Conservation (phyloP, 352 stramenopile genomes). For the Peronospora farinosa region DNA sequence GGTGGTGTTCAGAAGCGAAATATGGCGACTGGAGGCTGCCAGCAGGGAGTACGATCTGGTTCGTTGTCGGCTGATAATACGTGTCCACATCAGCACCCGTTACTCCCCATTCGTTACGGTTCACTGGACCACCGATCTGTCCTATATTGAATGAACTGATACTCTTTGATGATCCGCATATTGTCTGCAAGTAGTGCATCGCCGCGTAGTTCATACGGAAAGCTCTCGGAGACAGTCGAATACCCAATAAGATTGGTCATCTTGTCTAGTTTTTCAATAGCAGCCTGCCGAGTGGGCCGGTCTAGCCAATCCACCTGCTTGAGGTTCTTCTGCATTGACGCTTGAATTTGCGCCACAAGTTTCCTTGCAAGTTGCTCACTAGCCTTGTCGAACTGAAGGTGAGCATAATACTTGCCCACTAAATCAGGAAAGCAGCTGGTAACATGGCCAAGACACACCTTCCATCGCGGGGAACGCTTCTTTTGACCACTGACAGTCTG, state of each 20-base stretch:
- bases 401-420: constrained; percentile 87
- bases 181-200: constrained; percentile 42
- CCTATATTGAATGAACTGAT: constrained; percentile 41
- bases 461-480: constrained; percentile 82
- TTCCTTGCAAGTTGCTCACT: constrained; percentile 74
- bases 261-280: constrained; percentile 84
- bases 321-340: constrained; percentile 68
- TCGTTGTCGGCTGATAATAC: constrained; percentile 61
- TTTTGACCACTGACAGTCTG: constrained; percentile 73
- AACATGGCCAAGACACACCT: constrained; percentile 74
- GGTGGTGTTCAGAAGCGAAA: constrained; percentile 76
- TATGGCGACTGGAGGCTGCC: constrained; percentile 93
- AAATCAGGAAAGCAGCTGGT: constrained; percentile 50
- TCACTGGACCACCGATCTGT: constrained; percentile 38
- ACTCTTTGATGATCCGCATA: constrained; percentile 36
- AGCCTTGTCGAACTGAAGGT: constrained; percentile 81
- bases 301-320: constrained; percentile 88
- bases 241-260: constrained; percentile 71
- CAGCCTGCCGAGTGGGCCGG: constrained; percentile 62
- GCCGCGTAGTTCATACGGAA: constrained; percentile 43
- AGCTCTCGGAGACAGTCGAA: constrained; percentile 36
- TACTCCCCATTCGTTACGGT: constrained; percentile 85
- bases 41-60: constrained; percentile 94
- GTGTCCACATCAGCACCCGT: constrained; percentile 90
- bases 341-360: constrained; percentile 84